Percentiles rank a stretch among this genome's conserved stretches.
Evolutionary conservation across 805 yeast species (phyloP).

Genomic region (Naumovozyma baii): DNA sequence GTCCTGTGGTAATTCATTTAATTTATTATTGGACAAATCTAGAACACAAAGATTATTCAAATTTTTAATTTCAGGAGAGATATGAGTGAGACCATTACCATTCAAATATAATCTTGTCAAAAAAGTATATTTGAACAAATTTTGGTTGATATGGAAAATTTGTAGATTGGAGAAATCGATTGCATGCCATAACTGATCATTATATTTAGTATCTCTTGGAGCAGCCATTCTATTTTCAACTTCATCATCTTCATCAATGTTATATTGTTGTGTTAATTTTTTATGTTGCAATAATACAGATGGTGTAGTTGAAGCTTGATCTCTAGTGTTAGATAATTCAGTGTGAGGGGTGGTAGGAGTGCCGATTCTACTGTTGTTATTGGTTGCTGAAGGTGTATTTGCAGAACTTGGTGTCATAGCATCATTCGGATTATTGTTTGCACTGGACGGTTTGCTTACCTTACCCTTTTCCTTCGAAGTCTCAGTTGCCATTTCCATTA

Average conservation of each 20-base stretch:
- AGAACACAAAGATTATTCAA: slow-evolving; percentile 68
- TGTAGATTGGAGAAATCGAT: slow-evolving; percentile 89
- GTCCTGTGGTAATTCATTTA: slow-evolving; percentile 69
- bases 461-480: slow-evolving; percentile 5
- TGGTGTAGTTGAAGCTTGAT: slow-evolving; percentile 19
- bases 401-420: slow-evolving; percentile 8
- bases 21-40: slow-evolving; percentile 72
- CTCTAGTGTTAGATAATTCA: slow-evolving; percentile 20
- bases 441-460: background rate
- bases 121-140: slow-evolving; percentile 71
- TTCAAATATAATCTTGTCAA: slow-evolving; percentile 78
- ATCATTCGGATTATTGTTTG: slow-evolving; percentile 3
- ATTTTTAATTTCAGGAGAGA: slow-evolving; percentile 62
- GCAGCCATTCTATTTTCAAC: slow-evolving; percentile 18
- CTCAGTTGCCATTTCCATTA: slow-evolving; percentile 25
- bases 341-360: slow-evolving; percentile 29
- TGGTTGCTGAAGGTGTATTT: slow-evolving; percentile 10
- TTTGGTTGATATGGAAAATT: slow-evolving; percentile 56
- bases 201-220: slow-evolving; percentile 24
- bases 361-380: slow-evolving; percentile 21
- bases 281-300: slow-evolving; percentile 31
- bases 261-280: slow-evolving; percentile 33
- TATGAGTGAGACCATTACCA: slow-evolving; percentile 62
- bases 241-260: slow-evolving; percentile 49
- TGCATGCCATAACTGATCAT: slow-evolving; percentile 88